Percentiles rank a stretch among this genome's conserved stretches.
Evolutionary conservation across 2,329 filamentous ascomycete genomes (phyloP).

Genomic region (Coniochaeta ligniaria): DNA sequence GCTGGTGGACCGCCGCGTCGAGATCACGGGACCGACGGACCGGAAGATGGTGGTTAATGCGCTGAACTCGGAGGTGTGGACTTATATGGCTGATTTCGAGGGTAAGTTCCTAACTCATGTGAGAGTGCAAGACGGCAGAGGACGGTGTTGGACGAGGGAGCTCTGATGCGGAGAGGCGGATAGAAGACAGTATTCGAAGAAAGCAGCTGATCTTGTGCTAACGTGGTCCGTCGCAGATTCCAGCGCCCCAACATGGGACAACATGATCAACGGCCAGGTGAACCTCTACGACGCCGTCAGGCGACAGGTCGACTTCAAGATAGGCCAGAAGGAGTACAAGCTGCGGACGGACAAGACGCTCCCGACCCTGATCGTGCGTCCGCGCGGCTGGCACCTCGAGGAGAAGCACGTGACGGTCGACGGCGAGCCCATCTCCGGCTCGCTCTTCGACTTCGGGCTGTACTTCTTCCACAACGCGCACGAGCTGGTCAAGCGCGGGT

Average conservation of each 20-base stretch:
- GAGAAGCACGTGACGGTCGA: constrained; percentile 98
- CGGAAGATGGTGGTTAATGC: constrained; percentile 99
- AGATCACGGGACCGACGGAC: constrained; percentile 96
- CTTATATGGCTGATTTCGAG: constrained; percentile 99
- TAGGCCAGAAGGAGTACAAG: constrained; percentile 94
- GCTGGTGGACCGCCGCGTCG: constrained; percentile 84
- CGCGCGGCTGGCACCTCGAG: constrained; percentile 94
- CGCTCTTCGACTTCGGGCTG: constrained; percentile 93
- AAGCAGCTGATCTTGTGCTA: not conserved
- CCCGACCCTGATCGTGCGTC: constrained; percentile 88
- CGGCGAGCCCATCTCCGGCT: constrained; percentile 86
- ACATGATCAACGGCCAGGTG: constrained; percentile 97
- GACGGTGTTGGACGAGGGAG: not conserved
- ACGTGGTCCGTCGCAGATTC: constrained; percentile 55
- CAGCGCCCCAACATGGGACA: constrained; percentile 93
- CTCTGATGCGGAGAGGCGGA: not conserved
- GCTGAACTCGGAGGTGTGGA: constrained; percentile 92
- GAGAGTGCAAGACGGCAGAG: not conserved
- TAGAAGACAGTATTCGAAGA: not conserved
- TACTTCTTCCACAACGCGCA: constrained; percentile 99
- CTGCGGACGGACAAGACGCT: constrained; percentile 79
- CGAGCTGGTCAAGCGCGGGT: constrained; percentile 76
- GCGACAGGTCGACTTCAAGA: constrained; percentile 91
- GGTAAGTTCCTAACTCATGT: constrained; percentile 45
- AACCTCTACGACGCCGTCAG: constrained; percentile 97